Percentiles rank a stretch among this genome's conserved stretches.
Evolutionary conservation across 2,329 filamentous ascomycete genomes (phyloP).

Genomic region (Geosmithia putterillii): DNA sequence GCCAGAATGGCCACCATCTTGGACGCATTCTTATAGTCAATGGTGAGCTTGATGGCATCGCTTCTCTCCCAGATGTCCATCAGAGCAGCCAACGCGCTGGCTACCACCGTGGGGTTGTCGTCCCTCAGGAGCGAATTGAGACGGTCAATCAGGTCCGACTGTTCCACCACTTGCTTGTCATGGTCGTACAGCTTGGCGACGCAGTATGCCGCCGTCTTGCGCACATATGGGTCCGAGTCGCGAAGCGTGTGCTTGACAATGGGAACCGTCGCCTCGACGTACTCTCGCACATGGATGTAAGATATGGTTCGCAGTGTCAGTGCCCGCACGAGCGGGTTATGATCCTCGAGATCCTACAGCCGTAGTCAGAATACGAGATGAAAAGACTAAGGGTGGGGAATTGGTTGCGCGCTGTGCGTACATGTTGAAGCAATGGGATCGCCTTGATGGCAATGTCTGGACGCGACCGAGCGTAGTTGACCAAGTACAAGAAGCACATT

Average conservation of each 20-base stretch:
- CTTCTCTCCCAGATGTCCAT: conserved; percentile 99
- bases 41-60: conserved; percentile 93
- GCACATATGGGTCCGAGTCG: conserved; percentile 88
- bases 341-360: conserved; percentile 79
- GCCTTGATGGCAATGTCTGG: conserved; percentile 91
- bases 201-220: conserved; percentile 92
- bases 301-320: conserved; percentile 91
- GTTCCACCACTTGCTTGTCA: conserved; percentile 79
- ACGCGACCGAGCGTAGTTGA: conserved; percentile 92
- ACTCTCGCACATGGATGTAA: conserved; percentile 93
- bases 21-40: conserved; percentile 93
- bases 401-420: conserved; percentile 27
- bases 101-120: conserved; percentile 94
- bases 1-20: conserved; percentile 96
- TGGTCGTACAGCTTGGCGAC: conserved; percentile 98
- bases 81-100: conserved; percentile 77
- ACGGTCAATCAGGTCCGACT: conserved; percentile 81
- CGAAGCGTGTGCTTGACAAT: conserved; percentile 73
- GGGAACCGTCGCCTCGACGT: conserved; percentile 79
- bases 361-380: conserved; percentile 5
- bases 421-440: conserved; percentile 72
- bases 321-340: conserved; percentile 83
- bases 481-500: conserved; percentile 97
- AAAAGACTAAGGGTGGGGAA: background rate
- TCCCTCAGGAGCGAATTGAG: conserved; percentile 84